Evolutionary conservation across 768 basidiomycete species (phyloP).

Genomic region (Mycena amicta): DNA sequence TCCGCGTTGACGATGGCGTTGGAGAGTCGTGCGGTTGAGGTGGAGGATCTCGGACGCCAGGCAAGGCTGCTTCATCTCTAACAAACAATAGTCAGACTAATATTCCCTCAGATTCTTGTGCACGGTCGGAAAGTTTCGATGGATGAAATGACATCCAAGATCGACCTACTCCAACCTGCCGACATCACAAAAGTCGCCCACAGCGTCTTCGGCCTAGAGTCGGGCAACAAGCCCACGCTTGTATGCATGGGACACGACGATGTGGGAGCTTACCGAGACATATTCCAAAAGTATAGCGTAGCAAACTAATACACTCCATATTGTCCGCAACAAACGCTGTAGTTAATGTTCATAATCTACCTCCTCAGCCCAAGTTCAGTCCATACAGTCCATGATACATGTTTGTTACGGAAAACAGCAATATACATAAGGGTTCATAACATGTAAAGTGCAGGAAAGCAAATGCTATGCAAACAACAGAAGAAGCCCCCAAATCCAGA

Average conservation of each 20-base stretch:
- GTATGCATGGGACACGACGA: slow-evolving; percentile 85
- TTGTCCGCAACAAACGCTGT: background rate
- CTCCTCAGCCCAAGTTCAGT: background rate
- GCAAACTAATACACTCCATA: no score
- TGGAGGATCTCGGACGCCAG: slow-evolving; percentile 92
- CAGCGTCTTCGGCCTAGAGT: slow-evolving; percentile 69
- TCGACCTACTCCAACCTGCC: slow-evolving; percentile 72
- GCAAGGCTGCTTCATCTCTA: slow-evolving; percentile 35
- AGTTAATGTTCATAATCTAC: slow-evolving; percentile 1
- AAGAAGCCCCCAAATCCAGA: slow-evolving; percentile 4
- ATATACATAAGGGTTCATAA: slow-evolving; percentile 11
- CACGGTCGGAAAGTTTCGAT: slow-evolving; percentile 84
- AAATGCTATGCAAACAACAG: background rate
- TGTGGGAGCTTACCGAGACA: slow-evolving; percentile 63
- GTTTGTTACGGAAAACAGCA: background rate
- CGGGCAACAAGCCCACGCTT: slow-evolving; percentile 70
- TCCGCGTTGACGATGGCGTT: slow-evolving; percentile 92
- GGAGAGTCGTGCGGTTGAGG: slow-evolving; percentile 82
- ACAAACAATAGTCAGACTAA: no score
- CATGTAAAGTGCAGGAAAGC: background rate
- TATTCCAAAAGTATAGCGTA: slow-evolving; percentile 67
- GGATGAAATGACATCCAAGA: slow-evolving; percentile 88
- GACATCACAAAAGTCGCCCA: slow-evolving; percentile 77
- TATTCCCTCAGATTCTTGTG: slow-evolving; percentile 70
- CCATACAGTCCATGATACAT: slow-evolving; percentile 18